Conservation (phyloP, 163 green algal genomes). For the Scenedesmus sp. region DNA sequence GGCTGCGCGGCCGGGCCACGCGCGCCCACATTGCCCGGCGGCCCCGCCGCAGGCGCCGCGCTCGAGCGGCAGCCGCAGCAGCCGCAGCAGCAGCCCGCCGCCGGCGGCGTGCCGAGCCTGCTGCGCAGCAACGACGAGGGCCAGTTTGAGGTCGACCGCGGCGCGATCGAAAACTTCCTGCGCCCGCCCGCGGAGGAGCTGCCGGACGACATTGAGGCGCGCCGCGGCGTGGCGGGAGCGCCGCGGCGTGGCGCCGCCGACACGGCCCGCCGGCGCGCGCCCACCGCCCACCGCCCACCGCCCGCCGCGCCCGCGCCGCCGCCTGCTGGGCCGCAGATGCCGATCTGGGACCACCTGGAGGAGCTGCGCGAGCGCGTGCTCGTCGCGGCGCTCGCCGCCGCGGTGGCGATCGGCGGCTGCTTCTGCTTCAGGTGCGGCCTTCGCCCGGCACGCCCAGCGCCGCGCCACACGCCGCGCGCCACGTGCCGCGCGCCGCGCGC, state of each 20-base stretch:
- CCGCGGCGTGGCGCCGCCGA: background rate
- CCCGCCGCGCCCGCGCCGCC: background rate
- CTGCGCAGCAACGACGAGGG: constrained; percentile 5
- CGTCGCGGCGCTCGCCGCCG: constrained; percentile 70
- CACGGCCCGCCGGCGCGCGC: background rate
- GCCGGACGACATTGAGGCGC: constrained; percentile 82
- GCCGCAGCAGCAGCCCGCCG: too few relatives aligned
- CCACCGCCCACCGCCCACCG: background rate
- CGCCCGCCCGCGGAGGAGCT: constrained; percentile 88
- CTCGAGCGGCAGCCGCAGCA: background rate
- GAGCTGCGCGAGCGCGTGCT: constrained; percentile 93
- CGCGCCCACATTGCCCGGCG: too few relatives aligned
- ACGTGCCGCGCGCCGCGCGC: too few relatives aligned
- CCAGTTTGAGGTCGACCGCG: constrained; percentile 48
- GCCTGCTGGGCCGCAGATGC: constrained; percentile 67
- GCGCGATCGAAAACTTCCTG: constrained; percentile 83
- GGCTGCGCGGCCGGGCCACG: too few relatives aligned
- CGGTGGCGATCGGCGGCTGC: constrained; percentile 79
- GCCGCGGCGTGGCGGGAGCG: background rate
- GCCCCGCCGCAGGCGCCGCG: too few relatives aligned
- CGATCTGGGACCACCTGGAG: constrained; percentile 98
- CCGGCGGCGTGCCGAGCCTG: too few relatives aligned
- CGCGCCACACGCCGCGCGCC: too few relatives aligned
- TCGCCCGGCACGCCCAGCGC: constrained; percentile 34
- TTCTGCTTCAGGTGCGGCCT: too few relatives aligned